Evolutionary conservation across 1,139 yeast genomes (phyloP), one percentile per base, ranked within the genome.

Genomic region (Blastobotrys malaysiensis): DNA sequence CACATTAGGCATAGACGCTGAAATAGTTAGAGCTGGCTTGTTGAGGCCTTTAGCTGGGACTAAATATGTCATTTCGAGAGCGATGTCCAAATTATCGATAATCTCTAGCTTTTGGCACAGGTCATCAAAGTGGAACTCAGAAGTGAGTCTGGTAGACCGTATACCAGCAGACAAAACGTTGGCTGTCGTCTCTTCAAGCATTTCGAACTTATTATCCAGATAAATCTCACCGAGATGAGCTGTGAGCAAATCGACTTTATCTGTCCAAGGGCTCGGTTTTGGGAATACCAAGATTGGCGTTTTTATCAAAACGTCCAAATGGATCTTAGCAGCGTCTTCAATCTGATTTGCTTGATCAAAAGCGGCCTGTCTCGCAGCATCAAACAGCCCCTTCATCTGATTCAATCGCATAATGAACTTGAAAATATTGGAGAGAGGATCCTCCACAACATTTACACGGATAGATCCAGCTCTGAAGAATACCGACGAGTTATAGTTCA

Each of bases 281-380:
- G 98, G 97, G 63, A 89, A 88, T 1, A 86, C 82, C 49, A 93
- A 74, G 11, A 85, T 85, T 0, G 99, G 99, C 0, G 98, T 90
- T 52, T 81, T 79, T 13, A 93, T 75, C 19, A 82, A 70, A 31
- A 95, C 71, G 63, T 90, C 87, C 65, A 93, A 80, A 60, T 83
- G 83, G 69, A 89, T 83, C 60, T 78, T 79, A 50, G 74, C 79
- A 0, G 87, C 82, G 59, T 76, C 77, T 54, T 85, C 84, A 52
- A 85, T 80, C 63, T 79, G 87, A 54, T 73, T 78, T 1, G 91
- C 90, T 59, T 80, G 83, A 55, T 81, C 76, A 65, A 83, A 75
- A 0, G 98, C 97, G 11, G 91, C 88, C 63, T 86, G 89, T 58
- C 99, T 79, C 0, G 98, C 96, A 16, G 81, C 75, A 64, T 93